A percentile compares a stretch with the other conserved stretches of the same genome.
Evolutionary conservation across 2,329 filamentous ascomycete genomes (phyloP).

Genomic region (Cordyceps fumosorosea): DNA sequence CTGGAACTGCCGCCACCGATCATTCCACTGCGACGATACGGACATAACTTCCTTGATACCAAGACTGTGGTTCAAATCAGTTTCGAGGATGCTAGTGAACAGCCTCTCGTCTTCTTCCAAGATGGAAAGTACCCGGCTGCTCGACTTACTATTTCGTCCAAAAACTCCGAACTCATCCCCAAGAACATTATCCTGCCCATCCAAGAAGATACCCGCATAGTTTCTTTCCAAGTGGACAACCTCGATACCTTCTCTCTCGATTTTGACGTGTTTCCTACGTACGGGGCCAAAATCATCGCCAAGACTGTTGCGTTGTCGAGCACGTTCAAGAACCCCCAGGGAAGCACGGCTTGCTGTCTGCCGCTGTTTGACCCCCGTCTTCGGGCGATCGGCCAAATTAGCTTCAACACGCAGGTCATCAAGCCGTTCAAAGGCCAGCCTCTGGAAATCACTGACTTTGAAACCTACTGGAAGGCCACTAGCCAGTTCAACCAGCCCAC

Average conservation of each 20-base stretch:
- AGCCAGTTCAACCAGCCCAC: constrained; percentile 78
- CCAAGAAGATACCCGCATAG: constrained; percentile 87
- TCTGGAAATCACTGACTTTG: constrained; percentile 94
- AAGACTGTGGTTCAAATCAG: constrained; percentile 93
- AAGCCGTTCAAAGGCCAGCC: constrained; percentile 91
- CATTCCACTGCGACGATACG: constrained; percentile 87
- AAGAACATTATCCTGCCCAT: constrained; percentile 94
- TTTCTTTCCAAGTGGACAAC: constrained; percentile 94
- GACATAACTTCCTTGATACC: constrained; percentile 96
- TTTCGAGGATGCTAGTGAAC: constrained; percentile 71
- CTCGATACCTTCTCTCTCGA: constrained; percentile 89
- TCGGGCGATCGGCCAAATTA: constrained; percentile 86
- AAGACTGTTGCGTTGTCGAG: constrained; percentile 88
- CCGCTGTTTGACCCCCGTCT: constrained; percentile 90
- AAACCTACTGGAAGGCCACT: constrained; percentile 98
- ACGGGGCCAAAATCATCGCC: constrained; percentile 94
- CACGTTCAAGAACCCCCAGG: constrained; percentile 69
- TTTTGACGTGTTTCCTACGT: constrained; percentile 95
- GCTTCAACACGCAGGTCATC: constrained; percentile 91
- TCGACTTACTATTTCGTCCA: constrained; percentile 91
- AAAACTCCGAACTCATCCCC: constrained; percentile 90
- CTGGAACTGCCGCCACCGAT: constrained; percentile 92
- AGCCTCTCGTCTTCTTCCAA: constrained; percentile 89
- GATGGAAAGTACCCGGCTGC: constrained; percentile 94
- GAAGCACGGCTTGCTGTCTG: constrained; percentile 73